phyloP scores from a whole-genome alignment of 352 stramenopile genomes.

The Phytophthora uliginosa region DNA sequence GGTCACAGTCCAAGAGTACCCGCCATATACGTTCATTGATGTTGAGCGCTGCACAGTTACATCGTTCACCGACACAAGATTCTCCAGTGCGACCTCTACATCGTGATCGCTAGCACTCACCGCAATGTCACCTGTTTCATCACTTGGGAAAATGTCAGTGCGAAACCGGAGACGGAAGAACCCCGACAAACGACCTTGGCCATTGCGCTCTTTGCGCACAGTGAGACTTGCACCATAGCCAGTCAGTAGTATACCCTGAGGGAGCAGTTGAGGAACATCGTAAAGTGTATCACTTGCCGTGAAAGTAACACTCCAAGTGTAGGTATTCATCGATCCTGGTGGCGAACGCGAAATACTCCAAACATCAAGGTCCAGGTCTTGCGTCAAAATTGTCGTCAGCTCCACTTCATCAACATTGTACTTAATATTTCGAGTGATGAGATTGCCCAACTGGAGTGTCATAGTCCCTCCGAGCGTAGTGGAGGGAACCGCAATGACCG shows the following conservation, averaged over 20 bases:
- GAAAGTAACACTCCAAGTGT: slow-evolving; percentile 87
- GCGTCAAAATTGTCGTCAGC: slow-evolving; percentile 63
- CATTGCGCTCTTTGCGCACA: slow-evolving; percentile 66
- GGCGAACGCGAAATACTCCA: slow-evolving; percentile 59
- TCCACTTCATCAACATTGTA: slow-evolving; percentile 70
- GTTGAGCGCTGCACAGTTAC: slow-evolving; percentile 68
- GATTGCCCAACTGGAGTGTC: slow-evolving; percentile 63
- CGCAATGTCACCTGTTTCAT: slow-evolving; percentile 77
- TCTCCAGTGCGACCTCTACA: slow-evolving; percentile 70
- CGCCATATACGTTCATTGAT: slow-evolving; percentile 77
- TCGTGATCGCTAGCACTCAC: slow-evolving; percentile 64
- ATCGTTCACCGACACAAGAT: slow-evolving; percentile 78
- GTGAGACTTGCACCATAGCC: slow-evolving; percentile 62
- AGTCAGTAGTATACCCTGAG: slow-evolving; percentile 61
- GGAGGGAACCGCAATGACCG: slow-evolving; percentile 67
- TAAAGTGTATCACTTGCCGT: slow-evolving; percentile 71
- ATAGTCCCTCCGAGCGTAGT: slow-evolving; percentile 75
- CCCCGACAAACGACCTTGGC: slow-evolving; percentile 71
- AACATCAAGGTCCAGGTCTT: slow-evolving; percentile 70
- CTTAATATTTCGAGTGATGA: slow-evolving; percentile 75
- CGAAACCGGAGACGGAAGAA: slow-evolving; percentile 80
- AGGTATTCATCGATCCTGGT: slow-evolving; percentile 53
- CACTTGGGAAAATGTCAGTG: slow-evolving; percentile 75
- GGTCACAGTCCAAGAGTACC: slow-evolving; percentile 89
- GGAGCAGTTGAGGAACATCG: slow-evolving; percentile 62